phyloP scores from a whole-genome alignment of 768 basidiomycete species.

The Trametopsis cervina region DNA sequence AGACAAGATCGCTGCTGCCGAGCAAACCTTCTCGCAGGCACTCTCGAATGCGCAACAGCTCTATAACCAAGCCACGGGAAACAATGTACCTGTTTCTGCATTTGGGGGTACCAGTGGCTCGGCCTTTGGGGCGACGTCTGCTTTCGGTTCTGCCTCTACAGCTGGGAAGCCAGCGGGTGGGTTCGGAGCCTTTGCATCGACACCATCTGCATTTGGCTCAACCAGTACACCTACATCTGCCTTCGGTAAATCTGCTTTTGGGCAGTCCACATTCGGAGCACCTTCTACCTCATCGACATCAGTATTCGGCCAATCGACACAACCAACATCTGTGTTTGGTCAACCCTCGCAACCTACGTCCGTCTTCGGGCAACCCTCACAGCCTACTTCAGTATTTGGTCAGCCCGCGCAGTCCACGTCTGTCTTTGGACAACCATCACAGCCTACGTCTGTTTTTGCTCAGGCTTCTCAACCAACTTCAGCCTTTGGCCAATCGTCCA shows the following conservation, averaged over 20 bases:
- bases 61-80: constrained; percentile 40
- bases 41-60: constrained; percentile 41
- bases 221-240: neutral
- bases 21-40: constrained; percentile 27
- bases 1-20: constrained; percentile 45
- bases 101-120: constrained; percentile 11
- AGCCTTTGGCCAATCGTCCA: constrained; percentile 26
- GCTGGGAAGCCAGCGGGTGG: constrained; percentile 4
- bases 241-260: constrained; percentile 2
- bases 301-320: constrained; percentile 2
- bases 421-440: constrained; percentile 28
- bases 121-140: constrained; percentile 13
- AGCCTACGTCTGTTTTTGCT: constrained; percentile 20
- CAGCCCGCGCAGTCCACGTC: constrained; percentile 26
- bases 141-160: constrained; percentile 16
- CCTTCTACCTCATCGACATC: neutral
- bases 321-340: constrained; percentile 31
- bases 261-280: constrained; percentile 7
- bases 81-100: constrained; percentile 8
- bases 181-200: constrained; percentile 19
- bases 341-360: constrained; percentile 26
- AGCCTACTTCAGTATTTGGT: constrained; percentile 16
- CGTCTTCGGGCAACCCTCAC: constrained; percentile 30
- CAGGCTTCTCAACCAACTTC: constrained; percentile 17
- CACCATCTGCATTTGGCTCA: constrained; percentile 31